Conservation (phyloP, 345 rosid species). For the Dipteronia sinensis region DNA sequence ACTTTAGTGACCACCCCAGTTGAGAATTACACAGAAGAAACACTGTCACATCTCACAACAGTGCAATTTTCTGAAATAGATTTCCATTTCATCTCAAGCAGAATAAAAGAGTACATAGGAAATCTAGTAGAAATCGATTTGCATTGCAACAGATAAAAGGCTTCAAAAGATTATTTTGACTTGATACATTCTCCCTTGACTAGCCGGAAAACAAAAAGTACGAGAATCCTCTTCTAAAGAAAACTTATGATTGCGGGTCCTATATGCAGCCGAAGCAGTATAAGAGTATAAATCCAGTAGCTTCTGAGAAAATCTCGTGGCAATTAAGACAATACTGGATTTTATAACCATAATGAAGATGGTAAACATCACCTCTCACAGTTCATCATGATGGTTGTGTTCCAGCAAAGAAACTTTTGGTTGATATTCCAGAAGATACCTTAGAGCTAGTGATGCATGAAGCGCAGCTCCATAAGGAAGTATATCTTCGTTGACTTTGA, state of each 20-base stretch:
- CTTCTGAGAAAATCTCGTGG: not conserved
- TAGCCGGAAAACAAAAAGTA: not conserved
- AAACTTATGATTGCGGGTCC: not conserved
- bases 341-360: not conserved
- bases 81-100: not conserved
- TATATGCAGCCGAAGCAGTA: not conserved
- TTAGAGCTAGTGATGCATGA: conserved; percentile 78
- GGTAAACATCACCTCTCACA: conserved; percentile 38
- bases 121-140: not conserved
- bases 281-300: not conserved
- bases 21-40: no score
- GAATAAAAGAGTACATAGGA: not conserved
- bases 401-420: conserved; percentile 26
- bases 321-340: not conserved
- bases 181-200: conserved; percentile 1
- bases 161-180: conserved; percentile 1
- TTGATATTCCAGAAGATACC: conserved; percentile 49
- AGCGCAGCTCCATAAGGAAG: conserved; percentile 93
- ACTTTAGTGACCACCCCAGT: no score
- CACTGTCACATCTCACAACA: no score
- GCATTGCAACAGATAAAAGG: not conserved
- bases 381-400: conserved; percentile 55
- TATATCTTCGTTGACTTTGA: conserved; percentile 63
- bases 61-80: not conserved
- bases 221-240: not conserved